Conservation (phyloP, 305 asterid genomes). For the Nicotiana rustica region DNA sequence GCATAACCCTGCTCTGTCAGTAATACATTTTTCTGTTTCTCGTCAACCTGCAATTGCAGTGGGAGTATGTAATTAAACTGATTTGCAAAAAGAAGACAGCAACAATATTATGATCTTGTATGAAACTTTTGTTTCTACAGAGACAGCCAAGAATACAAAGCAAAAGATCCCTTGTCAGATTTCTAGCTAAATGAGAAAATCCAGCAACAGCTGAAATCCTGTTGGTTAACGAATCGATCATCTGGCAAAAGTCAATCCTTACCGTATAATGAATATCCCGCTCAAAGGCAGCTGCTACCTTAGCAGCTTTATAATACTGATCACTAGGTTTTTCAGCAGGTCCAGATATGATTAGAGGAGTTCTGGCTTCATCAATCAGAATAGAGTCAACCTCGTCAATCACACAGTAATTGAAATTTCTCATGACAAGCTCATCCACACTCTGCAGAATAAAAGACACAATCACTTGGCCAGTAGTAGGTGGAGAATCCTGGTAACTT, state of each 20-base stretch:
- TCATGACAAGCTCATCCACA: constrained; percentile 90
- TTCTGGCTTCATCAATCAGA: constrained; percentile 98
- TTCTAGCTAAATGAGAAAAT: not conserved
- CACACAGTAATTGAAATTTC: constrained; percentile 89
- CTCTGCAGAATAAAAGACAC: constrained; percentile 66
- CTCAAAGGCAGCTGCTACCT: constrained; percentile 90
- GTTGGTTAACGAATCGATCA: constrained; percentile 15
- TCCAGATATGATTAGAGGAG: constrained; percentile 98
- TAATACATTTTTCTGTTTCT: constrained; percentile 86
- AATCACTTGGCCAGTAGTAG: constrained; percentile 42
- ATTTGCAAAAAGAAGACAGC: not conserved
- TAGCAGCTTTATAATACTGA: constrained; percentile 95
- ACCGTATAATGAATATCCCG: constrained; percentile 92
- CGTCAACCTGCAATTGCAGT: constrained; percentile 80
- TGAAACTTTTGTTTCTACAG: not conserved
- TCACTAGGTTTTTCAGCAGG: constrained; percentile 98
- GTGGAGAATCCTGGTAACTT: constrained; percentile 38
- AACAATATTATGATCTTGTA: not conserved
- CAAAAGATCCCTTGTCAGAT: constrained; percentile 2
- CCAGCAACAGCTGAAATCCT: constrained; percentile 18
- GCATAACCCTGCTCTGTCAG: constrained; percentile 98
- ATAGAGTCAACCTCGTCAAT: constrained; percentile 99
- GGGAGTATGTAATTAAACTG: constrained; percentile 20
- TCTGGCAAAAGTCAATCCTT: constrained; percentile 46
- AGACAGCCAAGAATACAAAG: constrained; percentile 29